Evolutionary conservation across 2,329 filamentous ascomycete genomes (phyloP).

Genomic region (Colletotrichum tropicale): DNA sequence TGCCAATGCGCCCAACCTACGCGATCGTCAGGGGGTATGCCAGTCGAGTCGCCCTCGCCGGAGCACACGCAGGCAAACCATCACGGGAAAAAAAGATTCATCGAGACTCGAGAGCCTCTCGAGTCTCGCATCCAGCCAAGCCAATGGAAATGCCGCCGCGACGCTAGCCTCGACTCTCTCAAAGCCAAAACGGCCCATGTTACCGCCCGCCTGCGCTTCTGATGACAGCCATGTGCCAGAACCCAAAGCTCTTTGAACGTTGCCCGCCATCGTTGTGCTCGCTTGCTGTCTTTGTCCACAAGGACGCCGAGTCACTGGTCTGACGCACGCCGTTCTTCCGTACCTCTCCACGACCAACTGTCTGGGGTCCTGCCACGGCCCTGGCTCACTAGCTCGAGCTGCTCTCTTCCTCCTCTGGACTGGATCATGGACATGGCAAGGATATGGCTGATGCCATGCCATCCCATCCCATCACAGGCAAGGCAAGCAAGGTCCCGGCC

Average conservation of each 20-base stretch:
- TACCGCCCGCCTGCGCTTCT: neutral
- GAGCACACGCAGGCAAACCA: neutral
- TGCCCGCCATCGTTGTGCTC: neutral
- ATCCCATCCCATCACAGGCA: neutral
- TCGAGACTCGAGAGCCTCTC: neutral
- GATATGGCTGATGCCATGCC: constrained; percentile 10
- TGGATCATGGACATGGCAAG: neutral
- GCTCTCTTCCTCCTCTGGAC: neutral
- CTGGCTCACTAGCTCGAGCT: neutral
- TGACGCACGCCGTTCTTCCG: neutral
- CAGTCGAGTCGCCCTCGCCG: neutral
- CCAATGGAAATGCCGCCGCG: constrained; percentile 1
- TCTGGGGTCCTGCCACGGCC: neutral
- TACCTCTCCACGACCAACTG: constrained; percentile 2
- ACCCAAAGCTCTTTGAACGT: neutral
- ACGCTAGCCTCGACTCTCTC: constrained; percentile 10
- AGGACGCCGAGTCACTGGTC: neutral
- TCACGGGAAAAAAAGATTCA: neutral
- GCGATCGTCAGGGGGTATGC: neutral
- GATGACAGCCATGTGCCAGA: neutral
- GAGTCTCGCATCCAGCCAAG: neutral
- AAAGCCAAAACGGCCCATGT: neutral
- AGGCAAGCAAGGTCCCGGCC: neutral
- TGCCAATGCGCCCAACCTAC: neutral
- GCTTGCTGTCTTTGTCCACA: neutral